phyloP scores from a whole-genome alignment of 2,329 filamentous ascomycete genomes.

The Aspergillus cejpii region DNA sequence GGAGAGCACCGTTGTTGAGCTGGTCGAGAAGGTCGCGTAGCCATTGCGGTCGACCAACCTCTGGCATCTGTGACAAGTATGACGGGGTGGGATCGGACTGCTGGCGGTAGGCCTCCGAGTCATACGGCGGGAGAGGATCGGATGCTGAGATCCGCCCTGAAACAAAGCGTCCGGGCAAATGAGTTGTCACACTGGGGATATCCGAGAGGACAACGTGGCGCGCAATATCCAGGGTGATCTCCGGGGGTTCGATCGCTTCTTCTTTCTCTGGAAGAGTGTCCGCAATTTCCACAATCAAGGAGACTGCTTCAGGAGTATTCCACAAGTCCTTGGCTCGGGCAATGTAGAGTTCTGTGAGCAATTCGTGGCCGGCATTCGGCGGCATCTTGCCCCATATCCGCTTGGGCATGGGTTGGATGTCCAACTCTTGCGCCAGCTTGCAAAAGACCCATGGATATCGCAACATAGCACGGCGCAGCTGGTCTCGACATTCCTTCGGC shows the following conservation, averaged over 20 bases:
- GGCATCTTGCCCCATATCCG: constrained; percentile 75
- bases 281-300: constrained; percentile 63
- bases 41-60: constrained; percentile 31
- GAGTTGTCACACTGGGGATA: constrained; percentile 60
- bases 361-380: constrained; percentile 56
- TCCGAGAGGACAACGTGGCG: constrained; percentile 75
- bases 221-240: constrained; percentile 54
- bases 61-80: constrained; percentile 29
- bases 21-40: constrained; percentile 33
- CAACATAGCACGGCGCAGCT: constrained; percentile 62
- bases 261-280: constrained; percentile 46
- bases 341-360: constrained; percentile 71
- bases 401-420: constrained; percentile 66
- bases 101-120: constrained; percentile 36
- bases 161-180: constrained; percentile 61
- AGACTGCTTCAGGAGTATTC: constrained; percentile 67
- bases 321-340: constrained; percentile 73
- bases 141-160: constrained; percentile 63
- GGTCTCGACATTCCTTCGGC: constrained; percentile 55
- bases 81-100: constrained; percentile 32
- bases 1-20: constrained; percentile 28
- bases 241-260: constrained; percentile 40
- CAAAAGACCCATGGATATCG: constrained; percentile 78
- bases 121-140: constrained; percentile 69
- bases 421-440: constrained; percentile 70